Evolutionary conservation across 495 filamentous ascomycete species (phyloP), one percentile per base, ranked within the genome.

Genomic region (Penicillium pulvis): DNA sequence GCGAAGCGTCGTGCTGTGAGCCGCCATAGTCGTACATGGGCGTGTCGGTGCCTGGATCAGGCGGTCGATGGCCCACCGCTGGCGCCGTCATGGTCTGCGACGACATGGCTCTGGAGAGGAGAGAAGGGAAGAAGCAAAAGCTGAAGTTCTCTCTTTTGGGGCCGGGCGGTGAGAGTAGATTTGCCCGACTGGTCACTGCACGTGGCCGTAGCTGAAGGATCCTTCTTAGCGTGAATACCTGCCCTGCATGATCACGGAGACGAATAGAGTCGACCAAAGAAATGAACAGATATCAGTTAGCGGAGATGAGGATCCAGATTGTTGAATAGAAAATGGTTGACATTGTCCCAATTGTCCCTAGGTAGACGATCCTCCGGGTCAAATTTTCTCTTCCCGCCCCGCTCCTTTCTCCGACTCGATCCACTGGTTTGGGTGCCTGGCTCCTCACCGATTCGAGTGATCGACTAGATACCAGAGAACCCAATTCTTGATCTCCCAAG

Each of bases 61-160:
- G 74, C 65, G 77, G 77, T 61, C 74, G 77, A 77, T 79, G 77
- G 69, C 75, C 75, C 74, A 80, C 71, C 70, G 76, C 74, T 75
- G 77, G 76, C 74, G 77, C 77, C 71, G 75, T 82, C 74, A 83
- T 82, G 77, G 79, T 82, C 75, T 81, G 79, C 70, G 79, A 83
- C 69, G 77, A 81, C 74, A 82, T 77, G 73, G 78, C 80, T 75
- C 65, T 69, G 55, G 57, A 51, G 68, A 66, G 56, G 59, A 59
- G 61, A 57, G 64, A 62, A 55, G 56, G 59, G 60, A 63, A 64
- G 70, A 65, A 62, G 67, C 62, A 63, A 65, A 61, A 64, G 62
- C 60, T 62, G 71, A 66, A 65, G 63, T 69, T 68, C 66, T 71
- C 63, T 57, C 62, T 61, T 60, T 57, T 59, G 48, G 52, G 53